These are phyloP conservation scores for Aegilops sharonensis DNA, from an alignment of 176 grass and related monocot species.

Conservation along the genomic window DNA sequence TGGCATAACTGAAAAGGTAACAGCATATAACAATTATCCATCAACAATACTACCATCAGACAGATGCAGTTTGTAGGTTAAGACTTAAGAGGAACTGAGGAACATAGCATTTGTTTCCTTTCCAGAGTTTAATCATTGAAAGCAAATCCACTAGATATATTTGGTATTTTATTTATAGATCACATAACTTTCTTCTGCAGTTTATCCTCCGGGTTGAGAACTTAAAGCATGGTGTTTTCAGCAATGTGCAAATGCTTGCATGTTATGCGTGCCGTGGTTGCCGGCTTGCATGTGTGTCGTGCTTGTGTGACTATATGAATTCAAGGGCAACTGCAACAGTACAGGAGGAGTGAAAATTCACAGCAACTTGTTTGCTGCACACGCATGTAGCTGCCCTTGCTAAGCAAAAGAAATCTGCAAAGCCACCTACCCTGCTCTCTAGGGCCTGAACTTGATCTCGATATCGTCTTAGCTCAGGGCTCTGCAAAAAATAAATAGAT, in stretches of 20 bases:
- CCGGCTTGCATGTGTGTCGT: neutral
- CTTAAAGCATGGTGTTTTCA: neutral
- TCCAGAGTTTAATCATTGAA: neutral
- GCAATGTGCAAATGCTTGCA: neutral
- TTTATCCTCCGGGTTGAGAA: neutral
- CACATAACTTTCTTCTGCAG: neutral
- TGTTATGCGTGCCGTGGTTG: neutral
- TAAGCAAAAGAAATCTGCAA: constrained; percentile 11
- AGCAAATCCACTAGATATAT: neutral
- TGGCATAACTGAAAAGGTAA: constrained; percentile 62
- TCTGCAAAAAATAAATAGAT: constrained; percentile 50
- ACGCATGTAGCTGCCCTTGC: neutral
- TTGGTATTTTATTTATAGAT: neutral
- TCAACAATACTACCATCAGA: constrained; percentile 14
- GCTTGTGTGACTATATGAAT: neutral
- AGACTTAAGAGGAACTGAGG: neutral
- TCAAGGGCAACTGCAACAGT: neutral
- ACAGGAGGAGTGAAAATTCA: constrained; percentile 14
- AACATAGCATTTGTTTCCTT: neutral
- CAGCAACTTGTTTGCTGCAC: constrained; percentile 20
- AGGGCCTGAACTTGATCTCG: constrained; percentile 58
- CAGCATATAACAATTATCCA: constrained; percentile 4
- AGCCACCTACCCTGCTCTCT: constrained; percentile 57
- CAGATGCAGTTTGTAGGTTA: constrained; percentile 8
- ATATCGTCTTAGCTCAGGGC: constrained; percentile 52